Base-by-base conservation (phyloP, 495 filamentous ascomycete genomes). In the Penicillium coffeae region DNA sequence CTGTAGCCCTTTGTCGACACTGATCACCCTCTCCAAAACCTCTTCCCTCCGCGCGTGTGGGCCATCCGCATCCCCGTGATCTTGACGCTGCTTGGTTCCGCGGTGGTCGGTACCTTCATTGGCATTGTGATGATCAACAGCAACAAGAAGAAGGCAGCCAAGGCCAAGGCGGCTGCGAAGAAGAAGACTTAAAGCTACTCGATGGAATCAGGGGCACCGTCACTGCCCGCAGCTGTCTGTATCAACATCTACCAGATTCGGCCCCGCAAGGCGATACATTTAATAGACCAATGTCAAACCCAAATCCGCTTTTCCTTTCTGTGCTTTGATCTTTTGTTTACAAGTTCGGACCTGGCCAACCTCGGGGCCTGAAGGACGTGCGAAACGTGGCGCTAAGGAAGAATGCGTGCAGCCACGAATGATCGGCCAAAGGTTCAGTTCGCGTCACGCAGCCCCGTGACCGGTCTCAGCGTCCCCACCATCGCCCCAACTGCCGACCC, bases 31-130 rank as follows among this genome's bases (percentile, higher is more conserved):
- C 85, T 96, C 44, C 93, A 99, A 65, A 84, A 85, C 63, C 77
- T 96, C 72, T 99, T 99, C 75, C 94, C 90, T 32, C 90, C 94
- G 3, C 90, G 94, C 60, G 92, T 95, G 54, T 99, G 93, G 93
- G 93, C 93, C 42, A 95, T 99, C 63, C 91, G 94, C 63, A 91
- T 99, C 61, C 93, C 93, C 48, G 90, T 99, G 56, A 95, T 97
- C 64, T 84, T 97, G 42, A 85, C 95, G 43, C 83, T 99, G 14
- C 77, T 97, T 51, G 93, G 88, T 36, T 90, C 82, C 20, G 90
- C 93, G 33, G 90, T 99, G 56, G 92, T 99, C 30, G 94, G 94
- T 33, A 93, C 88, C 45, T 97, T 99, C 74, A 78, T 99, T 59
- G 85, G 87, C 58, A 85, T 96, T 59, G 92, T 97, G 57, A 99